These are phyloP conservation scores for Sphaerobolus stellatus DNA, from an alignment of 1,284 basidiomycete species.

Conservation along the genomic window DNA sequence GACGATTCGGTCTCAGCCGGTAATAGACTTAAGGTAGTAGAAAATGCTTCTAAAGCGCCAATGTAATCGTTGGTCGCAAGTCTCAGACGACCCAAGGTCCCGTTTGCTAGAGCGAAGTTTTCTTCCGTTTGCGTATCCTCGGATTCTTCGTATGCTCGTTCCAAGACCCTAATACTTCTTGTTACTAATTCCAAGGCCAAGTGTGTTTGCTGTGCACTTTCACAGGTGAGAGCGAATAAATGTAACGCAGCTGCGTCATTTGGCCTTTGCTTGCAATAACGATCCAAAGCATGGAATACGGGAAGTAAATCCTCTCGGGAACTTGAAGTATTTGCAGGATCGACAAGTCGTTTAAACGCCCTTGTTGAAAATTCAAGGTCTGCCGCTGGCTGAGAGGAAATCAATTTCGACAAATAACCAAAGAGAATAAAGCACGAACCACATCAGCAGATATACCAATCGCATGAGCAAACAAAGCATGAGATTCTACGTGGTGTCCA, in stretches of 20 bases:
- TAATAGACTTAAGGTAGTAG: conserved; percentile 74
- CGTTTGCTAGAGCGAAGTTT: conserved; percentile 80
- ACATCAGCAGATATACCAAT: conserved; percentile 68
- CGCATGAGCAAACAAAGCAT: conserved; percentile 81
- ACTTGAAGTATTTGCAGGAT: conserved; percentile 24
- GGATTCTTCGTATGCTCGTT: conserved; percentile 83
- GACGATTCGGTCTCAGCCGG: conserved; percentile 43
- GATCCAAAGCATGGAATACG: conserved; percentile 77
- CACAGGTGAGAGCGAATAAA: conserved; percentile 83
- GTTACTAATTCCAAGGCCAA: conserved; percentile 59
- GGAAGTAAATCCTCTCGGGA: conserved; percentile 56
- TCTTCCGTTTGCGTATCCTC: conserved; percentile 79
- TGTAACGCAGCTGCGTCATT: conserved; percentile 78
- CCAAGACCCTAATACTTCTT: conserved; percentile 74
- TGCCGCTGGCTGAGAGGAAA: conserved; percentile 63
- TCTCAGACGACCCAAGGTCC: conserved; percentile 78
- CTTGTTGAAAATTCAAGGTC: conserved; percentile 79
- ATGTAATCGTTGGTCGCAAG: conserved; percentile 60
- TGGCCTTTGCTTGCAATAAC: conserved; percentile 72
- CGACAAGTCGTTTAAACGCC: conserved; percentile 52
- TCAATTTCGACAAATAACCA: conserved; percentile 2
- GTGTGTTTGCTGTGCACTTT: conserved; percentile 74
- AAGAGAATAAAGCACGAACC: conserved; percentile 44
- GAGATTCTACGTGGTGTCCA: conserved; percentile 63
- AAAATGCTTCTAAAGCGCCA: conserved; percentile 68